phyloP scores from a whole-genome alignment of 1,284 basidiomycete genomes.

The Sparassis latifolia region DNA sequence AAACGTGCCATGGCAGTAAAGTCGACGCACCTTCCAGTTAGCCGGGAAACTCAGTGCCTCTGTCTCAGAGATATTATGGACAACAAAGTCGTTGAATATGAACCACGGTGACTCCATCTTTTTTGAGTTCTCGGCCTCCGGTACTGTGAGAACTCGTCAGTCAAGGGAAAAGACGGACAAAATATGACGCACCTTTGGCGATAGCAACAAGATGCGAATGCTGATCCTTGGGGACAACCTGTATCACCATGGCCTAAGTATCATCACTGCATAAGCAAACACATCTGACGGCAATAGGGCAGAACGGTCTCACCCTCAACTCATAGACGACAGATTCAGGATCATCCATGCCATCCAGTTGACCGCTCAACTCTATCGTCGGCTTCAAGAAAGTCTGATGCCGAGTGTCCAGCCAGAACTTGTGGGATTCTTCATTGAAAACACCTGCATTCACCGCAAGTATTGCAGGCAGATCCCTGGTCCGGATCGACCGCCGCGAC shows the following conservation, averaged over 20 bases:
- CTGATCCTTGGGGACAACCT: conserved; percentile 74
- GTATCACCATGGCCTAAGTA: conserved; percentile 70
- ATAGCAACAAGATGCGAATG: conserved; percentile 88
- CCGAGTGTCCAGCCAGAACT: conserved; percentile 70
- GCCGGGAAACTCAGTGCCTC: conserved; percentile 86
- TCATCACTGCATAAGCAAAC: neutral
- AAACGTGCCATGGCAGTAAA: neutral
- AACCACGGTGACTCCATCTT: conserved; percentile 69
- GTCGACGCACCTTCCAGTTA: conserved; percentile 79
- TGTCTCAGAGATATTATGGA: conserved; percentile 75
- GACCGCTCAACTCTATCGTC: conserved; percentile 46
- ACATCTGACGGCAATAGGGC: neutral
- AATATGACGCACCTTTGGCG: conserved; percentile 54
- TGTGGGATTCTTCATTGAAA: conserved; percentile 69
- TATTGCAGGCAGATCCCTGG: conserved; percentile 75
- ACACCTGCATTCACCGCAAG: conserved; percentile 85
- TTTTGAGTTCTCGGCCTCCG: conserved; percentile 46
- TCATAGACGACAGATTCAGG: conserved; percentile 57
- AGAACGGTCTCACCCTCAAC: conserved; percentile 44
- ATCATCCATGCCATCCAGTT: conserved; percentile 55
- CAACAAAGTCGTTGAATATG: conserved; percentile 96
- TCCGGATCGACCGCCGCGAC: conserved; percentile 65
- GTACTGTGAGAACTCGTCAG: conserved; percentile 37
- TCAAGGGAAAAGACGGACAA: neutral
- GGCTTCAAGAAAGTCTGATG: conserved; percentile 51